Percentiles rank a stretch among this genome's conserved stretches.
These are phyloP conservation scores for Protostelium mycophagum DNA, from an alignment of 78 protist genomes.

Conservation along the genomic window DNA sequence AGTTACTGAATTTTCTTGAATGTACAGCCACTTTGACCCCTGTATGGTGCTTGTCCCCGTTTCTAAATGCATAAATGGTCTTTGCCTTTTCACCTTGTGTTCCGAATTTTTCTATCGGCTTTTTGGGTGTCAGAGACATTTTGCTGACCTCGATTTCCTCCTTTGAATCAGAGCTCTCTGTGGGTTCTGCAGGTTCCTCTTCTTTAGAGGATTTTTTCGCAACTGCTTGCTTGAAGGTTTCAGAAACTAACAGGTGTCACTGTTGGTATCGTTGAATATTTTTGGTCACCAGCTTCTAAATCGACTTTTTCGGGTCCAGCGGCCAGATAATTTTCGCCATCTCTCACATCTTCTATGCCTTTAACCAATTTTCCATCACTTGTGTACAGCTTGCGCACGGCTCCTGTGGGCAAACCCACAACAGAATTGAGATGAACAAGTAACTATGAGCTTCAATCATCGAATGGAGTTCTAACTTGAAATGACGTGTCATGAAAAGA, in stretches of 20 bases:
- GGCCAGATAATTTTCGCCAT: constrained; percentile 29
- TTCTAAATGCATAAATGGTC: constrained; percentile 15
- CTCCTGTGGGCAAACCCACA: constrained; percentile 39
- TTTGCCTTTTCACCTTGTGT: constrained; percentile 38
- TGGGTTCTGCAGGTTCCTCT: too few species aligned
- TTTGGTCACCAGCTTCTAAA: not conserved
- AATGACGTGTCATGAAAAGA: too few species aligned
- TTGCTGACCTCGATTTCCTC: not conserved
- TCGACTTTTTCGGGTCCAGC: not conserved
- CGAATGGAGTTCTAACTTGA: not conserved
- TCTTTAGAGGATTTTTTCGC: not conserved
- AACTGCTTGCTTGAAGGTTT: not conserved
- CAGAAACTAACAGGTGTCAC: not conserved
- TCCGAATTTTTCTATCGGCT: constrained; percentile 29
- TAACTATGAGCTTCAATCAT: not conserved
- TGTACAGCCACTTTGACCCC: constrained; percentile 29
- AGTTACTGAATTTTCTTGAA: constrained; percentile 29
- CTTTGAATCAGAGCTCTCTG: too few species aligned
- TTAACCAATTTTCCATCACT: constrained; percentile 22
- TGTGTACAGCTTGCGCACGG: constrained; percentile 33
- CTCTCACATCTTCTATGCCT: constrained; percentile 24
- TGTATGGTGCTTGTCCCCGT: constrained; percentile 33
- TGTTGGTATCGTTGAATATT: too few species aligned
- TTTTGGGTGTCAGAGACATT: not conserved
- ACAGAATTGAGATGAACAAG: constrained; percentile 28